A percentile compares a stretch with the other conserved stretches of the same genome.
These are phyloP conservation scores for Chytridium lagenaria DNA, from an alignment of 371 early-diverging fungal genomes.

Conservation along the genomic window DNA sequence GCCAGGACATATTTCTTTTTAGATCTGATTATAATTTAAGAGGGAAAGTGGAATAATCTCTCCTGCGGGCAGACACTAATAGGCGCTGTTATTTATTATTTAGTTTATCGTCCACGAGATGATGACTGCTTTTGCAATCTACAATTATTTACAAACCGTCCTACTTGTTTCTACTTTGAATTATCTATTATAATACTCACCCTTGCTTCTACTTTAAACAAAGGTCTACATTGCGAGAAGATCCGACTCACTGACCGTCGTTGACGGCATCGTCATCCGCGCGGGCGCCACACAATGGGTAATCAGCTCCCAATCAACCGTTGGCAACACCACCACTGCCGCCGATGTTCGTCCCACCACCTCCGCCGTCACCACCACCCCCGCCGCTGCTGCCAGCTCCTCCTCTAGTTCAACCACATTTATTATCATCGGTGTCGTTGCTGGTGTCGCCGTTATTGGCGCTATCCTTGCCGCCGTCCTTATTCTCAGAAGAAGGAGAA, in stretches of 20 bases:
- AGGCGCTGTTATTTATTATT: too few relatives aligned
- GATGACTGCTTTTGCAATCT: too few relatives aligned
- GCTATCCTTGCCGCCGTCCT: slow-evolving; percentile 10
- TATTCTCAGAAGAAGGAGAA: neutral
- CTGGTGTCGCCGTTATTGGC: neutral
- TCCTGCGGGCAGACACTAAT: too few relatives aligned
- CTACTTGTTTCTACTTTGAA: neutral
- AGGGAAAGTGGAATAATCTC: too few relatives aligned
- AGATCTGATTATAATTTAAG: too few relatives aligned
- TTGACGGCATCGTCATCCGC: neutral
- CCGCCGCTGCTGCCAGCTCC: neutral
- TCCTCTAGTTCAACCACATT: neutral
- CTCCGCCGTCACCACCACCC: neutral
- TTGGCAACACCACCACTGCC: slow-evolving; percentile 1
- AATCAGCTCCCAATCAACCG: neutral
- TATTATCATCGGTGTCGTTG: neutral
- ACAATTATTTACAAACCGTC: too few relatives aligned
- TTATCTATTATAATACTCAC: neutral
- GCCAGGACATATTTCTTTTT: too few relatives aligned
- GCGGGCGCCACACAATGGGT: neutral
- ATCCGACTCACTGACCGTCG: neutral
- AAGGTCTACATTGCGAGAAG: slow-evolving; percentile 8
- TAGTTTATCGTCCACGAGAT: too few relatives aligned
- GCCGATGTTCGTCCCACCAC: neutral
- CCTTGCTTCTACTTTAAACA: neutral